These are phyloP conservation scores for Tuber melanosporum DNA, from an alignment of 495 filamentous ascomycete genomes.

Conservation along the genomic window DNA sequence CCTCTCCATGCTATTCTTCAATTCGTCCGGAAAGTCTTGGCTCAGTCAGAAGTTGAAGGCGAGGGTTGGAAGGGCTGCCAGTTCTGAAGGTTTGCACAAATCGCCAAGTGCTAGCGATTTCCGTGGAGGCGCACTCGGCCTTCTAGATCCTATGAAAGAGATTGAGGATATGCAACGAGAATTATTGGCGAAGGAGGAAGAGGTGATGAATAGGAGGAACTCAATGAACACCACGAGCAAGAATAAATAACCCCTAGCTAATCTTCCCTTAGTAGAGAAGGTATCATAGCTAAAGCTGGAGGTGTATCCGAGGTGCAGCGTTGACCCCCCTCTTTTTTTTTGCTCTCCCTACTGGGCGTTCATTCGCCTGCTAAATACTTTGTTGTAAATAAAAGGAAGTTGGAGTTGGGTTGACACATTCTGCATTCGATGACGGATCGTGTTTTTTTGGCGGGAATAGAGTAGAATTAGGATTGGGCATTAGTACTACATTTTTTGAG, in stretches of 20 bases:
- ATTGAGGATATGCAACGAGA: conserved; percentile 73
- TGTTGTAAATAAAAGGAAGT: background rate
- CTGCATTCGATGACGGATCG: background rate
- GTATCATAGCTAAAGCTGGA: background rate
- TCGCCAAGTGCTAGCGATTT: conserved; percentile 24
- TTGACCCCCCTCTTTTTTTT: background rate
- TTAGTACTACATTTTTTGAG: background rate
- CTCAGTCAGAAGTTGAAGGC: conserved; percentile 56
- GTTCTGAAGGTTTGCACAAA: conserved; percentile 26
- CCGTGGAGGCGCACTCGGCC: conserved; percentile 54
- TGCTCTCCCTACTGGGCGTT: background rate
- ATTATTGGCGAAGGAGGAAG: conserved; percentile 62
- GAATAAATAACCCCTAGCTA: conserved; percentile 40
- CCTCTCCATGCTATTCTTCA: conserved; percentile 64
- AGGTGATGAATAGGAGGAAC: conserved; percentile 51
- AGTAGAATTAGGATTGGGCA: background rate
- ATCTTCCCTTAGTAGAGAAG: background rate
- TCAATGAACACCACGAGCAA: conserved; percentile 49
- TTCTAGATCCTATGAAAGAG: conserved; percentile 66
- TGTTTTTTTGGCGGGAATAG: background rate
- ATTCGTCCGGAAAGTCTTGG: conserved; percentile 63
- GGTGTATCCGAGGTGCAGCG: background rate
- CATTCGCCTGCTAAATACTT: background rate
- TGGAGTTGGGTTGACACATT: background rate
- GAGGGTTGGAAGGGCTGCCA: conserved; percentile 28